A percentile compares a stretch with the other conserved stretches of the same genome.
Conservation (phyloP, 139 green algal genomes). For the Ettlia oleoabundans region DNA sequence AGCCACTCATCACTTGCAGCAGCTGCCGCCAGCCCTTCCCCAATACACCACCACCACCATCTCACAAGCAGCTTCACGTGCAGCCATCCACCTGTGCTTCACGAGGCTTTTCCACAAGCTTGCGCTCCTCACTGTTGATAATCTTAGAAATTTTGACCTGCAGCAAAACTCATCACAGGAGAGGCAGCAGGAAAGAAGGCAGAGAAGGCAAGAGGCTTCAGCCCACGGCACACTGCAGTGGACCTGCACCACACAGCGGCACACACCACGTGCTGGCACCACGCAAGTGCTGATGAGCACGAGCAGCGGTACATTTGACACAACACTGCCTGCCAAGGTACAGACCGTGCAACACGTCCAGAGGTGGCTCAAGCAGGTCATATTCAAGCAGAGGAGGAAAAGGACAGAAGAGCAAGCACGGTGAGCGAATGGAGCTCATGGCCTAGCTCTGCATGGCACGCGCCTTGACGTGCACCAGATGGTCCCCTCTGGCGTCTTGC, state of each 20-base stretch:
- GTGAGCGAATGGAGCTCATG: background rate
- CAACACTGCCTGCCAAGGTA: too few relatives aligned
- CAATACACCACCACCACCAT: background rate
- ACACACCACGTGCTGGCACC: too few relatives aligned
- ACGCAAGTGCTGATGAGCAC: too few relatives aligned
- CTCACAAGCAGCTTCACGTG: background rate
- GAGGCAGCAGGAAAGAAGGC: background rate
- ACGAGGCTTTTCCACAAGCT: constrained; percentile 93
- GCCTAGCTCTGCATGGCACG: too few relatives aligned
- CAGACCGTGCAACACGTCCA: too few relatives aligned
- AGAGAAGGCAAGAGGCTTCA: background rate
- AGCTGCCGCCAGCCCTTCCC: too few relatives aligned
- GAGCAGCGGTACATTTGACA: too few relatives aligned
- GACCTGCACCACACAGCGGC: background rate
- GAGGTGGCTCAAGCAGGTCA: background rate
- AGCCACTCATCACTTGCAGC: too few relatives aligned
- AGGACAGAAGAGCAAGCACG: background rate
- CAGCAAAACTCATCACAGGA: background rate
- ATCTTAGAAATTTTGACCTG: constrained; percentile 92
- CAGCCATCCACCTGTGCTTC: constrained; percentile 42
- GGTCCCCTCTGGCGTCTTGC: constrained; percentile 84
- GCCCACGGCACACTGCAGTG: too few relatives aligned
- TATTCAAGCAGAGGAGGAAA: too few relatives aligned
- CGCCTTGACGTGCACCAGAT: constrained; percentile 73
- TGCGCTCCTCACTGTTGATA: constrained; percentile 82